These are phyloP conservation scores for Epicoccum sorghinum DNA, from an alignment of 2,329 filamentous ascomycete genomes.

Conservation along the genomic window DNA sequence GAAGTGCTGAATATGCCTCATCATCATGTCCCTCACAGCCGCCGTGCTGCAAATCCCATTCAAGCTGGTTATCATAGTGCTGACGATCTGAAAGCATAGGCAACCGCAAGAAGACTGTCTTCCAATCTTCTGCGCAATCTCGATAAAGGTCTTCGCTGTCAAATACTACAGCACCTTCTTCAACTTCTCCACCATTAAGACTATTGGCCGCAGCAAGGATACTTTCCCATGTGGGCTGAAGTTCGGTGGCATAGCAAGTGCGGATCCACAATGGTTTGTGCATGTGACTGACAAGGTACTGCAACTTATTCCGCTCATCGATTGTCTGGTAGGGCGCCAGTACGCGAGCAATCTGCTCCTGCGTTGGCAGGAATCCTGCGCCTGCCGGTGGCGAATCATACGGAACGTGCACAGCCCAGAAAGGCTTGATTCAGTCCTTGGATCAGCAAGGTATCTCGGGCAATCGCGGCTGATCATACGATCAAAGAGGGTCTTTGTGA, in stretches of 20 bases:
- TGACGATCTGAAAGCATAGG: too few relatives aligned
- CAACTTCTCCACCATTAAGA: background rate
- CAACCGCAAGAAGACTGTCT: too few relatives aligned
- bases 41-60: too few relatives aligned
- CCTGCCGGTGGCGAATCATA: background rate
- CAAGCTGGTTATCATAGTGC: too few relatives aligned
- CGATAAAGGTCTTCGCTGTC: too few relatives aligned
- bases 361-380: background rate
- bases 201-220: background rate
- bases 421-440: background rate
- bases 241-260: background rate
- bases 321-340: background rate
- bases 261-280: background rate
- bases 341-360: background rate
- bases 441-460: too few relatives aligned
- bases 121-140: too few relatives aligned
- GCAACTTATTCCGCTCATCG: background rate
- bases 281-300: background rate
- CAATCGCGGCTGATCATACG: too few relatives aligned
- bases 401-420: background rate
- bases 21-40: background rate
- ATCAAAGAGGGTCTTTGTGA: background rate
- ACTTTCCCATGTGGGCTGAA: background rate
- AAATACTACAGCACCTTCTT: too few relatives aligned
- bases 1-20: background rate